phyloP scores from a whole-genome alignment of 23 red algal genomes.

The Pyropia yezoensis region DNA sequence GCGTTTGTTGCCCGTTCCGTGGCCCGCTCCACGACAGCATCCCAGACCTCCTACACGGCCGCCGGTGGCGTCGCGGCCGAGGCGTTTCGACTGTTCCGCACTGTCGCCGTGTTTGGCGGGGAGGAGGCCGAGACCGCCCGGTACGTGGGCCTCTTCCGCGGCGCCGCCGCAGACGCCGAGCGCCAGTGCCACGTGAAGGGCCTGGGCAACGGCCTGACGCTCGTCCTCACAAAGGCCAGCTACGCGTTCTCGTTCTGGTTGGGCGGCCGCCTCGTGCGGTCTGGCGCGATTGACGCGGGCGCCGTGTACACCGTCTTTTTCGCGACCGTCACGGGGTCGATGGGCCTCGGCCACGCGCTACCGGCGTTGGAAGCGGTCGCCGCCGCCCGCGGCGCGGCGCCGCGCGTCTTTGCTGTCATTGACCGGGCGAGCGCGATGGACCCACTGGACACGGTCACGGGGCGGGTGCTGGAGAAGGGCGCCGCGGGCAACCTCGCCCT shows the following conservation, averaged over 20 bases:
- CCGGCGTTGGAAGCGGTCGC: constrained; percentile 57
- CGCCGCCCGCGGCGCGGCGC: constrained; percentile 64
- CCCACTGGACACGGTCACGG: constrained; percentile 27
- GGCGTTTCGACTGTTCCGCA: constrained; percentile 81
- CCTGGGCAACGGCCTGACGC: constrained; percentile 67
- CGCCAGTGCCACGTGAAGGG: constrained; percentile 46
- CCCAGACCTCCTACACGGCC: constrained; percentile 57
- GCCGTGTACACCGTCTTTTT: constrained; percentile 90
- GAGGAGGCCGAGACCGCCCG: constrained; percentile 70
- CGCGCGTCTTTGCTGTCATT: constrained; percentile 70
- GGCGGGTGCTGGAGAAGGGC: constrained; percentile 9
- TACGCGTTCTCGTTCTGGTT: constrained; percentile 85
- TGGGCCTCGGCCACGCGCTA: constrained; percentile 73
- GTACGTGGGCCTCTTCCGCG: constrained; percentile 32
- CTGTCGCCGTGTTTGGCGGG: constrained; percentile 69
- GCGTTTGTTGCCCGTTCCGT: constrained; percentile 66
- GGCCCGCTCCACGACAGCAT: constrained; percentile 39
- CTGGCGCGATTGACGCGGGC: constrained; percentile 29
- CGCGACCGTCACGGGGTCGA: constrained; percentile 69
- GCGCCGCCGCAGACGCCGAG: constrained; percentile 30
- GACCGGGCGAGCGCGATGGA: constrained; percentile 45
- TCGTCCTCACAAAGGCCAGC: constrained; percentile 54
- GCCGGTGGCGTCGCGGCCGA: constrained; percentile 77
- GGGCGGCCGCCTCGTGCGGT: constrained; percentile 57
- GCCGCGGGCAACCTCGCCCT: constrained; percentile 48